Evolutionary conservation across 208 protist species (phyloP), one percentile per base, ranked within the genome.

Genomic region (Trichomonas gallinae): DNA sequence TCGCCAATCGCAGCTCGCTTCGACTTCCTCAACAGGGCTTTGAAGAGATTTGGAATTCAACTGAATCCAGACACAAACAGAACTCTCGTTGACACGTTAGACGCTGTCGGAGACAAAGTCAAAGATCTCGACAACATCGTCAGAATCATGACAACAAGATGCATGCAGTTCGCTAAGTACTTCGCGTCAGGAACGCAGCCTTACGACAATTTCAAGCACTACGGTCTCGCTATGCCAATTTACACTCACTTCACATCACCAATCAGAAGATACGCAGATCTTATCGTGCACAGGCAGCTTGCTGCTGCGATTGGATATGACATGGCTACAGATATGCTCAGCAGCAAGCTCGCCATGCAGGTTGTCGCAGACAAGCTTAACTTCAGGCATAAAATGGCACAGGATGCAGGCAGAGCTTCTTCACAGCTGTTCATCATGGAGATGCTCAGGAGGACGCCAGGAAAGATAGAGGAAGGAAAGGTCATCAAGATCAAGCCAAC

Each of bases 221-320:
- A 98, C 97, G 98, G 98, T 36, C 97, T 99, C 10, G 97, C 98
- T 26, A 83, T 98, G 0, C 96, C 97, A 9, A 97, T 98, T 49
- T 99, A 99, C 97, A 99, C 98, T 34, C 98, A 99, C 96, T 99
- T 99, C 96, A 99, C 98, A 6, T 99, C 98, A 31, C 98, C 98
- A 36, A 99, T 99, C 93, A 97, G 98, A 87, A 93, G 98, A 51
- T 98, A 98, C 96, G 97, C 98, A 8, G 98, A 99, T 98, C 96
- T 99, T 21, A 91, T 99, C 36, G 98, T 99, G 15, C 98, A 99
- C 97, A 96, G 98, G n/a, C 96, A 99, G n/a, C 97, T 99, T 9
- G 96, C 97, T 21, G 83, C 97, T 38, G 87, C 87, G 0, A 48
- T 42, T 38, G 87, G 87, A 93, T 34, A 48, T 38, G 87, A 93